phyloP scores from a whole-genome alignment of 2,329 filamentous ascomycete species.

The Monosporascus sp. region DNA sequence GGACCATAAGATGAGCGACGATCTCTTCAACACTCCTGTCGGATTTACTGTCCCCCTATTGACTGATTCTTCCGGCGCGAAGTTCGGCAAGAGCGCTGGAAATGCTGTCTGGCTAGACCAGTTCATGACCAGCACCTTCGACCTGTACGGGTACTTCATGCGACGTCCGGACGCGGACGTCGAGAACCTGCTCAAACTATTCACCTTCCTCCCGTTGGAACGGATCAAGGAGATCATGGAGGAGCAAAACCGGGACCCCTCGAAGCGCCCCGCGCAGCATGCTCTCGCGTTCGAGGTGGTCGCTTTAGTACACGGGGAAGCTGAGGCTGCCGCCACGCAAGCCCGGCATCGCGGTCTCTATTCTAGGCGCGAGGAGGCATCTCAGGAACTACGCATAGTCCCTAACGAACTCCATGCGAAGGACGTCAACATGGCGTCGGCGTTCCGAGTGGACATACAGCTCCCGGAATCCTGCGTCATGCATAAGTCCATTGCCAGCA shows the following conservation, averaged over 20 bases:
- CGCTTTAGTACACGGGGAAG: conserved; percentile 67
- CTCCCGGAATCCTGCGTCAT: conserved; percentile 54
- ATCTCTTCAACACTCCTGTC: conserved; percentile 54
- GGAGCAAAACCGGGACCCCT: conserved; percentile 61
- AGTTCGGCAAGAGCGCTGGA: conserved; percentile 91
- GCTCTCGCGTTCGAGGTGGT: conserved; percentile 77
- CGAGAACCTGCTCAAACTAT: conserved; percentile 75
- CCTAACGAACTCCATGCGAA: conserved; percentile 13
- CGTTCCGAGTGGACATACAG: conserved; percentile 45
- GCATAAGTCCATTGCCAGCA: conserved; percentile 49
- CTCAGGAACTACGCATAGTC: conserved; percentile 7
- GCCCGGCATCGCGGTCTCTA: conserved; percentile 48
- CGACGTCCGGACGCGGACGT: conserved; percentile 77
- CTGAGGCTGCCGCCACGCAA: conserved; percentile 59
- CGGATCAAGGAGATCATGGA: conserved; percentile 65
- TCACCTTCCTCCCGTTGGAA: conserved; percentile 76
- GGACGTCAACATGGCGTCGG: conserved; percentile 40
- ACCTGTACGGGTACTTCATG: conserved; percentile 88
- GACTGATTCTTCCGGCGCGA: conserved; percentile 77
- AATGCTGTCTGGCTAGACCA: conserved; percentile 91
- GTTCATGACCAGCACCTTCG: conserved; percentile 73
- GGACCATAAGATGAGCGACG: conserved; percentile 31
- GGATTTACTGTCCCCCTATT: conserved; percentile 89
- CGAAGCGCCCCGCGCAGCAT: conserved; percentile 76
- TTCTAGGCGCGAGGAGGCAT: conserved; percentile 20